phyloP scores from a whole-genome alignment of 495 filamentous ascomycete species.

The Xylaria acuta region DNA sequence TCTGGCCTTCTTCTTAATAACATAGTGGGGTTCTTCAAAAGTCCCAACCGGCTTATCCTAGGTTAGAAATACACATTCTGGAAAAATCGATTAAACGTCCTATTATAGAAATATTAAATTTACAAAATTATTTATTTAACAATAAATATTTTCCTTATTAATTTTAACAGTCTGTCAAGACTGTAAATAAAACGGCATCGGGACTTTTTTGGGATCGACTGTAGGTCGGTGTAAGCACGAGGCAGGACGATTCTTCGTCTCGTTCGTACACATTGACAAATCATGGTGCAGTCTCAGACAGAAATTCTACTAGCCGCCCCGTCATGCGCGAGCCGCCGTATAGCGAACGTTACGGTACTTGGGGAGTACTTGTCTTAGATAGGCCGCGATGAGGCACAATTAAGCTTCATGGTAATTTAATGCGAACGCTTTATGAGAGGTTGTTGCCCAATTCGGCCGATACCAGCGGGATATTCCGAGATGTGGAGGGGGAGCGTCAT shows the following conservation, averaged over 20 bases:
- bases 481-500: conserved; percentile 18
- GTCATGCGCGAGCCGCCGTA: background rate
- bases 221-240: background rate
- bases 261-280: background rate
- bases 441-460: background rate
- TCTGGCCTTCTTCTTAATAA: background rate
- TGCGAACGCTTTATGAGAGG: background rate
- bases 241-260: background rate
- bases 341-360: background rate
- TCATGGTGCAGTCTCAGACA: background rate
- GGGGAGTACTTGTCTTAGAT: background rate
- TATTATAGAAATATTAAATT: no score
- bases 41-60: no score
- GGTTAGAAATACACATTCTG: no score
- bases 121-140: no score
- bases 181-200: no score
- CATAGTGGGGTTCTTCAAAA: no score
- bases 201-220: no score
- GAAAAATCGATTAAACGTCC: no score
- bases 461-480: conserved; percentile 21
- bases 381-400: background rate
- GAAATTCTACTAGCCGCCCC: background rate
- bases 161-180: no score
- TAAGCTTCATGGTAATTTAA: background rate
- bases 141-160: no score